A percentile compares a stretch with the other conserved stretches of the same genome.
Conservation (phyloP, 1,139 yeast genomes). For the Torulaspora globosa region DNA sequence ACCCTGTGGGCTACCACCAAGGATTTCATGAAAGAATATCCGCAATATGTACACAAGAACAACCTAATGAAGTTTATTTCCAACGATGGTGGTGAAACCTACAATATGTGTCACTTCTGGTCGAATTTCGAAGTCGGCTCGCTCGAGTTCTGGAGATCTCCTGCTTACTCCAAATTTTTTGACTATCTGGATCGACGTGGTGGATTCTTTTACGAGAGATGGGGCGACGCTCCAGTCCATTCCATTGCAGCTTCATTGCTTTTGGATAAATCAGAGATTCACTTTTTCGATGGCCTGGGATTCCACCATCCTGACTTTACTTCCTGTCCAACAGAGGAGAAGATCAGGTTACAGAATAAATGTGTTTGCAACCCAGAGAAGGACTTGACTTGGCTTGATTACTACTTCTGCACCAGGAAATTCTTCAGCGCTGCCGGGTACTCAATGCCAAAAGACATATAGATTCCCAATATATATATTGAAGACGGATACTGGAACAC, state of each 20-base stretch:
- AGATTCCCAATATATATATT: constrained; percentile 1
- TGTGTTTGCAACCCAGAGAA: constrained; percentile 61
- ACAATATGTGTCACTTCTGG: constrained; percentile 86
- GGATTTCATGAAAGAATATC: constrained; percentile 59
- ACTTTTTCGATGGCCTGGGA: constrained; percentile 80
- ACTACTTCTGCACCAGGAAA: constrained; percentile 35
- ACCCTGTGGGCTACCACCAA: constrained; percentile 79
- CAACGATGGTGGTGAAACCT: constrained; percentile 60
- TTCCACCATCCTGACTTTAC: constrained; percentile 74
- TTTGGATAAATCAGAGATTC: constrained; percentile 60
- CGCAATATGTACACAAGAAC: constrained; percentile 59
- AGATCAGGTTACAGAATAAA: constrained; percentile 49
- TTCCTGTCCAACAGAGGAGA: constrained; percentile 68
- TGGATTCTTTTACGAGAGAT: constrained; percentile 85
- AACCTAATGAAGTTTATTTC: constrained; percentile 71
- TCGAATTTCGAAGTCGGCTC: constrained; percentile 80
- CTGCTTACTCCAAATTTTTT: constrained; percentile 65
- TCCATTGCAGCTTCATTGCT: constrained; percentile 81
- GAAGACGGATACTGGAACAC: not conserved
- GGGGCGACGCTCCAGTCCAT: constrained; percentile 94
- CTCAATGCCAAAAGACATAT: constrained; percentile 29
- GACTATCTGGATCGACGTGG: constrained; percentile 71
- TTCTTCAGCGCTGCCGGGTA: constrained; percentile 33
- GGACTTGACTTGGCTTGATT: constrained; percentile 36
- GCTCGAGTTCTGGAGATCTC: constrained; percentile 67